phyloP scores from a whole-genome alignment of 2,329 filamentous ascomycete genomes.

The Aureobasidium sp. region DNA sequence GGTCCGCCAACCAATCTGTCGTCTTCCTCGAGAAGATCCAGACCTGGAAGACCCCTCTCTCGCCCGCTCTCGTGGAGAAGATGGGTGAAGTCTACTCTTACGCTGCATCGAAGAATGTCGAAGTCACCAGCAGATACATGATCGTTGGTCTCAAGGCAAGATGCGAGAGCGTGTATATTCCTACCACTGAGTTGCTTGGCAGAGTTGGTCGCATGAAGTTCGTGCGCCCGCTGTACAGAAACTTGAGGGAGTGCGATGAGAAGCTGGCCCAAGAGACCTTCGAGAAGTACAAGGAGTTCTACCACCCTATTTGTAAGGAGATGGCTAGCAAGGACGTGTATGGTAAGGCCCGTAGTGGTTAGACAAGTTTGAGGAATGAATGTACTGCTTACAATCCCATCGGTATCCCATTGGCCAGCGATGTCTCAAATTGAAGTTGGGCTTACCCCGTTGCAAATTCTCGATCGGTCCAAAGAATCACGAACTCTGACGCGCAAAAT shows the following conservation, averaged over 20 bases:
- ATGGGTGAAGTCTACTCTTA: conserved; percentile 72
- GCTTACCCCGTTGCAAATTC: not conserved
- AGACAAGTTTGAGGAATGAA: not conserved
- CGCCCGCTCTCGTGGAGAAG: conserved; percentile 54
- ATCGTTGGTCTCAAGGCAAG: conserved; percentile 68
- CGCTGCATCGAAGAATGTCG: conserved; percentile 69
- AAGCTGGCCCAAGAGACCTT: conserved; percentile 73
- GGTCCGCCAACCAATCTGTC: conserved; percentile 80
- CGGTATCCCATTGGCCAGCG: not conserved
- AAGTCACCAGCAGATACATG: conserved; percentile 74
- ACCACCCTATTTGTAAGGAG: conserved; percentile 82
- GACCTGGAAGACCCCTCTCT: conserved; percentile 55
- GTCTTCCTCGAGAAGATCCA: conserved; percentile 82
- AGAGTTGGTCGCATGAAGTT: conserved; percentile 95
- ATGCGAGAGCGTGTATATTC: conserved; percentile 59
- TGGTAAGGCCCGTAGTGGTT: conserved; percentile 22
- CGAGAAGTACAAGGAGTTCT: conserved; percentile 81
- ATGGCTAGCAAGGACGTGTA: conserved; percentile 82
- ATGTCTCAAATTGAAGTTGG: not conserved
- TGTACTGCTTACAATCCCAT: not conserved
- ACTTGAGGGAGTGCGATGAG: conserved; percentile 65
- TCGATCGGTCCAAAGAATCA: not conserved
- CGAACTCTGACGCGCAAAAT: not conserved
- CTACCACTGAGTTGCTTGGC: conserved; percentile 66
- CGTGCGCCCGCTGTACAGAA: conserved; percentile 74